Conservation (phyloP, 495 filamentous ascomycete species). For the Alectoria sarmentosa region DNA sequence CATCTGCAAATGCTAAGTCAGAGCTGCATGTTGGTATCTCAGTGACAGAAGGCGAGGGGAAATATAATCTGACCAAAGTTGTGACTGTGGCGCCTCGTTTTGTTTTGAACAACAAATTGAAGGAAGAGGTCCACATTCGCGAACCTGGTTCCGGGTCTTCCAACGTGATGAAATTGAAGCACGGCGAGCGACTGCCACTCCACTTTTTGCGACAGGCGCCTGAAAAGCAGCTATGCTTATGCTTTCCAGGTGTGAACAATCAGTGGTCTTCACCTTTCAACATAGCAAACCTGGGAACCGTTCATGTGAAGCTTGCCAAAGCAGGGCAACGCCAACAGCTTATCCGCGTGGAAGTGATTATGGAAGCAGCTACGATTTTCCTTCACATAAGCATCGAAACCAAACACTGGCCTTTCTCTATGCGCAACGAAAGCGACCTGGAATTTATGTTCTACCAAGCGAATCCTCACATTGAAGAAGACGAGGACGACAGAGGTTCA, state of each 20-base stretch:
- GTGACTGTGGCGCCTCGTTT: slow-evolving; percentile 92
- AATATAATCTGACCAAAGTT: slow-evolving; percentile 94
- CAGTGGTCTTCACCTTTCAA: slow-evolving; percentile 98
- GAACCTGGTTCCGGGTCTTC: slow-evolving; percentile 71
- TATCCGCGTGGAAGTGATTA: slow-evolving; percentile 78
- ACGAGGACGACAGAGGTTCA: slow-evolving; percentile 65
- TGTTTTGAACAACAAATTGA: slow-evolving; percentile 86
- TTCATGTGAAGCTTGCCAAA: slow-evolving; percentile 89
- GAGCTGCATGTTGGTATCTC: slow-evolving; percentile 89
- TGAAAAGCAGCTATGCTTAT: slow-evolving; percentile 83
- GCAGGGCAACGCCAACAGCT: slow-evolving; percentile 82
- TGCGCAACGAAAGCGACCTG: slow-evolving; percentile 93
- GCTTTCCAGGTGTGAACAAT: slow-evolving; percentile 92
- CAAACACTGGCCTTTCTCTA: slow-evolving; percentile 96
- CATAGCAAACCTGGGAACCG: slow-evolving; percentile 85
- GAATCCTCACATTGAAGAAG: slow-evolving; percentile 72
- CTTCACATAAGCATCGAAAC: slow-evolving; percentile 81
- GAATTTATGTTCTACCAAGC: slow-evolving; percentile 95
- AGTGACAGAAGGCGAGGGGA: slow-evolving; percentile 85
- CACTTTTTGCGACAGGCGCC: slow-evolving; percentile 74
- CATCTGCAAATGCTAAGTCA: slow-evolving; percentile 57
- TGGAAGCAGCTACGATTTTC: slow-evolving; percentile 90
- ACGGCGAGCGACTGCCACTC: slow-evolving; percentile 69
- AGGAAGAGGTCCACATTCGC: slow-evolving; percentile 78
- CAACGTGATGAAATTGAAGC: slow-evolving; percentile 65